These are phyloP conservation scores for Alternaria brassicae DNA, from an alignment of 2,329 filamentous ascomycete species.

Conservation along the genomic window DNA sequence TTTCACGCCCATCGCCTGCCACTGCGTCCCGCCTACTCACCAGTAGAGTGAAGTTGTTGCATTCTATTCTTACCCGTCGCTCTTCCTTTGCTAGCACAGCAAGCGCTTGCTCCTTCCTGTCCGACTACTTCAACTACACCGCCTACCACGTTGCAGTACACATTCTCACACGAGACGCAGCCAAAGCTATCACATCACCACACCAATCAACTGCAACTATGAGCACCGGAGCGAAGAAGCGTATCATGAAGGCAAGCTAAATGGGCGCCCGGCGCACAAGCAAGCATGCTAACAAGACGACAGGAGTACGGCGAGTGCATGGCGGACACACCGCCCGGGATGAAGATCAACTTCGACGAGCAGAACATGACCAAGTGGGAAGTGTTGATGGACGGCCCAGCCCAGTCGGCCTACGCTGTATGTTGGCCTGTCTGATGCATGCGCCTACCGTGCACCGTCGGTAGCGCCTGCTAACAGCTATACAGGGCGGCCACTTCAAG, in stretches of 20 bases:
- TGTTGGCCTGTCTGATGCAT: slow-evolving; percentile 27
- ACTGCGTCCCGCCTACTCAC: slow-evolving; percentile 6
- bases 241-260: slow-evolving; percentile 54
- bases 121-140: neutral
- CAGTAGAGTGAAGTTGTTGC: slow-evolving; percentile 5
- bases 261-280: neutral
- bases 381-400: slow-evolving; percentile 70
- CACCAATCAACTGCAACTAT: slow-evolving; percentile 31
- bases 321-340: slow-evolving; percentile 45
- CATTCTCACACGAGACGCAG: slow-evolving; percentile 12
- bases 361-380: slow-evolving; percentile 73
- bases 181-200: neutral
- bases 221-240: slow-evolving; percentile 53
- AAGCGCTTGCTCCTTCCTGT: neutral
- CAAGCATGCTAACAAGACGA: slow-evolving; percentile 17
- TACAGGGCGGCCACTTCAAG: slow-evolving; percentile 74
- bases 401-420: slow-evolving; percentile 70
- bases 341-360: slow-evolving; percentile 62
- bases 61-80: neutral
- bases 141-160: slow-evolving; percentile 6
- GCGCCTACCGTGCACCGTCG: slow-evolving; percentile 4
- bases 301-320: slow-evolving; percentile 50
- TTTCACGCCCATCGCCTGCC: slow-evolving; percentile 8
- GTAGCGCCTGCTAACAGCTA: slow-evolving; percentile 15
- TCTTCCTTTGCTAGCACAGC: neutral